These are phyloP conservation scores for Haplographium delicatum DNA, from an alignment of 495 filamentous ascomycete genomes.

Conservation along the genomic window DNA sequence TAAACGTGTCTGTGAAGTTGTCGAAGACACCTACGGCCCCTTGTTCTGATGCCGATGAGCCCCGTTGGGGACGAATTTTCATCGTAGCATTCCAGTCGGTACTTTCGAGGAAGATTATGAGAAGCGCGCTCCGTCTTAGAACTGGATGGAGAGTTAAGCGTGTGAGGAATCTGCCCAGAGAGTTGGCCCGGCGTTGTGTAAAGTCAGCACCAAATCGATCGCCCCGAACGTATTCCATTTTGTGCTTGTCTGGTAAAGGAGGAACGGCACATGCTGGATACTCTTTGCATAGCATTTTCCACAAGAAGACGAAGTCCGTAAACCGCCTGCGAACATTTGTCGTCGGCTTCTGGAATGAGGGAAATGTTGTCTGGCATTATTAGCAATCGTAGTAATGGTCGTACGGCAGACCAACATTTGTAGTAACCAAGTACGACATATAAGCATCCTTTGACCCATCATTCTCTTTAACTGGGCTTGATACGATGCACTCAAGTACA, in stretches of 20 bases:
- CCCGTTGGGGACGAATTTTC: constrained; percentile 64
- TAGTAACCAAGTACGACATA: constrained; percentile 90
- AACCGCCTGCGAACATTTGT: constrained; percentile 82
- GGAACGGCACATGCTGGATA: constrained; percentile 91
- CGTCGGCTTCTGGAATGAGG: constrained; percentile 75
- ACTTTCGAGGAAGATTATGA: constrained; percentile 86
- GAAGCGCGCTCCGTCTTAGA: constrained; percentile 72
- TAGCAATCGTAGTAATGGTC: background rate
- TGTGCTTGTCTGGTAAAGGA: constrained; percentile 95
- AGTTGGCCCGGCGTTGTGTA: constrained; percentile 83
- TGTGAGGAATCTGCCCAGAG: constrained; percentile 84
- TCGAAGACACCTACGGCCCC: constrained; percentile 73
- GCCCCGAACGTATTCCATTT: constrained; percentile 95
- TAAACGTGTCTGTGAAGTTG: constrained; percentile 89
- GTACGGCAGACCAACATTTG: constrained; percentile 56
- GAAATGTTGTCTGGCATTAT: constrained; percentile 73
- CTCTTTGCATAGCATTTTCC: constrained; percentile 78
- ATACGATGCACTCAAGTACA: constrained; percentile 75
- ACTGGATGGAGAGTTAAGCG: constrained; percentile 84
- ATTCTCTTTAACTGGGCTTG: constrained; percentile 80
- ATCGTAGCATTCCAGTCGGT: constrained; percentile 95
- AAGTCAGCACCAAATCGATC: constrained; percentile 94
- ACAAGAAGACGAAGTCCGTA: constrained; percentile 96
- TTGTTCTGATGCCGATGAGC: constrained; percentile 47
- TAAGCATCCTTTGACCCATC: constrained; percentile 98